Conservation (phyloP, 352 stramenopile genomes). For the Phytopythium sindhum region DNA sequence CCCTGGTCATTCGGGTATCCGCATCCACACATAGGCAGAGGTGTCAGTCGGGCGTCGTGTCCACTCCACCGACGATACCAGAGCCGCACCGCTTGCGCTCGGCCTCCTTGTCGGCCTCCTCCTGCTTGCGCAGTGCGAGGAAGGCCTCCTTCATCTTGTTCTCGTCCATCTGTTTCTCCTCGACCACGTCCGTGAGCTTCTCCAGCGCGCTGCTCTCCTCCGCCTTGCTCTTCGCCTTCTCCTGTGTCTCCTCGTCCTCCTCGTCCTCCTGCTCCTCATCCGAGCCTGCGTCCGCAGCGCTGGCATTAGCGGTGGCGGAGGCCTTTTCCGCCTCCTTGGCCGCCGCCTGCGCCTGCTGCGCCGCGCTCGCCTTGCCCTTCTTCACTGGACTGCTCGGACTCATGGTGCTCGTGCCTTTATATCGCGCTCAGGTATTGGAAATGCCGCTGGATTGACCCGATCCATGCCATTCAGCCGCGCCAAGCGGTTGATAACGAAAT, state of each 20-base stretch:
- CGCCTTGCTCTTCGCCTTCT: slow-evolving; percentile 73
- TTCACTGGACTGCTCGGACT: slow-evolving; percentile 35
- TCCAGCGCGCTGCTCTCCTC: slow-evolving; percentile 81
- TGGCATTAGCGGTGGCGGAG: neutral
- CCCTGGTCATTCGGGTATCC: slow-evolving; percentile 19
- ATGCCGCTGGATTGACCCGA: neutral
- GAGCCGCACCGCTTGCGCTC: slow-evolving; percentile 47
- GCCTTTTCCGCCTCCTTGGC: slow-evolving; percentile 3
- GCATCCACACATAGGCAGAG: too few species aligned
- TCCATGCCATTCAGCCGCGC: too few species aligned
- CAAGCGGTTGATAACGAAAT: too few species aligned
- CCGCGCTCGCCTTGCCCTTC: slow-evolving; percentile 19
- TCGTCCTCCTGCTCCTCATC: slow-evolving; percentile 61
- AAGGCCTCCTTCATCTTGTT: slow-evolving; percentile 88
- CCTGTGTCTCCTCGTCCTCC: slow-evolving; percentile 35
- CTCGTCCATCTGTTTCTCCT: slow-evolving; percentile 87
- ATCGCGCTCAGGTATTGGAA: neutral
- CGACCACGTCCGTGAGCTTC: slow-evolving; percentile 81
- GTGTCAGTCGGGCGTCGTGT: neutral
- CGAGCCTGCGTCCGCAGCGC: slow-evolving; percentile 27
- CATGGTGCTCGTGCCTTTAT: slow-evolving; percentile 16
- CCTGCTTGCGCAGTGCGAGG: slow-evolving; percentile 66
- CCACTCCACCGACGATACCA: neutral
- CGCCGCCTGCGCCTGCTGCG: slow-evolving; percentile 13
- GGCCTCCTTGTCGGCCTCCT: slow-evolving; percentile 81